These are phyloP conservation scores for Lentinula novae-zelandiae DNA, from an alignment of 1,284 basidiomycete species.

Conservation along the genomic window DNA sequence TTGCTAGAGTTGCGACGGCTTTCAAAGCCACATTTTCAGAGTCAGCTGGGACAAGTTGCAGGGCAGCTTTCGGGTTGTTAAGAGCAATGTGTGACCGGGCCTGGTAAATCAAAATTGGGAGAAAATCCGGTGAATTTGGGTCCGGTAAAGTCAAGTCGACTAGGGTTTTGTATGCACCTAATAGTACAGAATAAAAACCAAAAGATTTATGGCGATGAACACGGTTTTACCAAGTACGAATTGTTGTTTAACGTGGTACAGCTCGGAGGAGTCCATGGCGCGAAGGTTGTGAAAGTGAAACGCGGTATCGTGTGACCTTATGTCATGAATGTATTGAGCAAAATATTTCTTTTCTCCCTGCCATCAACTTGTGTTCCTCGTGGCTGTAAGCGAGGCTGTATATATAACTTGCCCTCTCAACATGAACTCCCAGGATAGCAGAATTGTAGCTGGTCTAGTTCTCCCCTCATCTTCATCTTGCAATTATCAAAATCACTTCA, in stretches of 20 bases:
- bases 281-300: not conserved
- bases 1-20: conserved; percentile 70
- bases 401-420: not conserved
- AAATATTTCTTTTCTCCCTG: not conserved
- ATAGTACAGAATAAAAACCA: conserved; percentile 21
- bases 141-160: conserved; percentile 54
- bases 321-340: not conserved
- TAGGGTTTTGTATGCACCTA: conserved; percentile 68
- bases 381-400: not conserved
- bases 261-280: conserved; percentile 74
- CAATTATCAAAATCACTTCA: not conserved
- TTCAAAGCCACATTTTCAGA: conserved; percentile 66
- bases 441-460: conserved; percentile 15
- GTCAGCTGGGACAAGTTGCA: conserved; percentile 53
- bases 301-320: not conserved
- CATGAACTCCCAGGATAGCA: not conserved
- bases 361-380: not conserved
- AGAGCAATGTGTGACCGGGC: conserved; percentile 82
- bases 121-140: conserved; percentile 59
- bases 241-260: conserved; percentile 83
- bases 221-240: conserved; percentile 66
- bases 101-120: conserved; percentile 71
- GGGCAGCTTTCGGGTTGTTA: conserved; percentile 51
- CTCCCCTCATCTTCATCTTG: conserved; percentile 1
- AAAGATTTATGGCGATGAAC: not conserved